Percentiles rank a stretch among this genome's conserved stretches.
Evolutionary conservation across 441 rosid species (phyloP).

Genomic region (Euphorbia neoarborescens): DNA sequence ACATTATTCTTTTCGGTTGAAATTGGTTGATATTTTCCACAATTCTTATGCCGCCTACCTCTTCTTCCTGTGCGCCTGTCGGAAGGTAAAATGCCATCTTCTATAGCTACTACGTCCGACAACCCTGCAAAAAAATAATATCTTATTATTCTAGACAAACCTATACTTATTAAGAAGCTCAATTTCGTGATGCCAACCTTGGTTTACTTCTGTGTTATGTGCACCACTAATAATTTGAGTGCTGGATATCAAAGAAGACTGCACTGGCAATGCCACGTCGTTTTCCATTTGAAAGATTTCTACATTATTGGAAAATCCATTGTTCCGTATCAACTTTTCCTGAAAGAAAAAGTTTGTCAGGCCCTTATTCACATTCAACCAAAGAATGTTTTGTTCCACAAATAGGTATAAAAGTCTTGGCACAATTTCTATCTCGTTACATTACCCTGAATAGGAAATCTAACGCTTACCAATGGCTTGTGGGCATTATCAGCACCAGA

Average conservation of each 20-base stretch:
- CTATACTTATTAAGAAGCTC: slow-evolving; percentile 10
- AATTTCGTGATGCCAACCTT: slow-evolving; percentile 30
- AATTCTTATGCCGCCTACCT: slow-evolving; percentile 65
- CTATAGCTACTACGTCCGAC: slow-evolving; percentile 32
- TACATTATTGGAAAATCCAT: slow-evolving; percentile 25
- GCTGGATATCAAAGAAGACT: slow-evolving; percentile 5
- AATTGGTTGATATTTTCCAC: slow-evolving; percentile 37
- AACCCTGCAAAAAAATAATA: slow-evolving; percentile 32
- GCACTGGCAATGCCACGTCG: slow-evolving; percentile 19
- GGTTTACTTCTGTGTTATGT: slow-evolving; percentile 24
- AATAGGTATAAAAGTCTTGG: neutral
- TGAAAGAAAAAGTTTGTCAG: slow-evolving; percentile 23
- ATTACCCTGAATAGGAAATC: neutral
- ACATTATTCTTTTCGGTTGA: slow-evolving; percentile 41
- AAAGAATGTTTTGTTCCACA: neutral
- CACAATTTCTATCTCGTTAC: slow-evolving; percentile 8
- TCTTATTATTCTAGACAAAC: slow-evolving; percentile 2
- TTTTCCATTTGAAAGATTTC: slow-evolving; percentile 24
- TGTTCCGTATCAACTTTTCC: slow-evolving; percentile 26
- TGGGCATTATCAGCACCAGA: slow-evolving; percentile 25
- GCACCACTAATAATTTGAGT: slow-evolving; percentile 14
- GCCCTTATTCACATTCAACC: slow-evolving; percentile 7
- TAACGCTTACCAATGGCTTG: slow-evolving; percentile 32
- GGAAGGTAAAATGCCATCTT: slow-evolving; percentile 40
- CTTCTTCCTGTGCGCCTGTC: slow-evolving; percentile 59